Evolutionary conservation across 2,329 filamentous ascomycete species (phyloP).

Genomic region (Shiraia sp.): DNA sequence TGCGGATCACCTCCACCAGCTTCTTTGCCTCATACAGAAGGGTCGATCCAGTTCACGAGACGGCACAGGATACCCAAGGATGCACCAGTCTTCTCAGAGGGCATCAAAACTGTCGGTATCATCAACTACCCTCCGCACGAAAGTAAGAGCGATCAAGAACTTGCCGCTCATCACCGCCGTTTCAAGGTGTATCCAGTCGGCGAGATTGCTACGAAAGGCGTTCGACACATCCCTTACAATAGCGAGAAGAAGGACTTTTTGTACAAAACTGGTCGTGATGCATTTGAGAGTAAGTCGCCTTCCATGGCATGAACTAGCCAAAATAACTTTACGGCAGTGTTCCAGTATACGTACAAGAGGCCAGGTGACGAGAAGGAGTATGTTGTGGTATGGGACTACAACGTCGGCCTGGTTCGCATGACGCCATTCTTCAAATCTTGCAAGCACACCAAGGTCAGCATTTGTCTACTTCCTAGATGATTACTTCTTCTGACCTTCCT

Average conservation of each 20-base stretch:
- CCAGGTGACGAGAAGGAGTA: constrained; percentile 68
- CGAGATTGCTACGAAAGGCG: constrained; percentile 53
- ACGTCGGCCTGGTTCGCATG: constrained; percentile 88
- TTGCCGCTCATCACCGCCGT: constrained; percentile 61
- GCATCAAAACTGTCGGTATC: constrained; percentile 62
- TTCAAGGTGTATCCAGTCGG: constrained; percentile 71
- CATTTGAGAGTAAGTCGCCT: constrained; percentile 74
- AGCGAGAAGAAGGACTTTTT: constrained; percentile 91
- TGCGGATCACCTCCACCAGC: constrained; percentile 17
- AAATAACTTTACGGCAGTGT: constrained; percentile 61
- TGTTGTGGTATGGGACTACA: constrained; percentile 95
- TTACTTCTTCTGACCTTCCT: constrained; percentile 16
- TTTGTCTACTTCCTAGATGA: background rate
- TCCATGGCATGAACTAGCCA: background rate
- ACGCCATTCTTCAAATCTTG: constrained; percentile 94
- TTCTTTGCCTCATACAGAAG: constrained; percentile 8
- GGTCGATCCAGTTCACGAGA: constrained; percentile 21
- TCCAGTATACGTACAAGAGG: constrained; percentile 79
- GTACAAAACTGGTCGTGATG: constrained; percentile 82
- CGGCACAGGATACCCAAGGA: constrained; percentile 67
- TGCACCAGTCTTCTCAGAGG: constrained; percentile 64
- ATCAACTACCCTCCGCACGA: constrained; percentile 79
- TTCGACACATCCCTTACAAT: constrained; percentile 82
- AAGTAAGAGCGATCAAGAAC: constrained; percentile 55
- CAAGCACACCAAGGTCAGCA: constrained; percentile 78